phyloP scores from a whole-genome alignment of 2,329 filamentous ascomycete genomes.

The Trichophyton simii region DNA sequence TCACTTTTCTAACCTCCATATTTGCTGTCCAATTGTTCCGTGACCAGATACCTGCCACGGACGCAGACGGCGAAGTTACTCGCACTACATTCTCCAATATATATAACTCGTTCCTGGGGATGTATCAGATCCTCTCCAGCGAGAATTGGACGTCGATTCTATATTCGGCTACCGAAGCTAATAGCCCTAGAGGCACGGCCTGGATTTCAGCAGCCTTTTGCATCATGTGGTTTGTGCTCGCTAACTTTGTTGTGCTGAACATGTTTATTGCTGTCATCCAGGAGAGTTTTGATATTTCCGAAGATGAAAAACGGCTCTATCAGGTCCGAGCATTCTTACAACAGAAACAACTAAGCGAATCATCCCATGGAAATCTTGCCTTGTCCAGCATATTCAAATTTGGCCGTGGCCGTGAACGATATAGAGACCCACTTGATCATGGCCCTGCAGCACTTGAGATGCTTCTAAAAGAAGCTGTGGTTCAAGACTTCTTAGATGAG shows the following conservation, averaged over 20 bases:
- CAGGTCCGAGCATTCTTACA: slow-evolving; percentile 93
- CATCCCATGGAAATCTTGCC: slow-evolving; percentile 58
- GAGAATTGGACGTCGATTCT: slow-evolving; percentile 90
- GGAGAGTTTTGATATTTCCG: slow-evolving; percentile 96
- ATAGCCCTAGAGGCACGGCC: slow-evolving; percentile 53
- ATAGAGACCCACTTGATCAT: slow-evolving; percentile 75
- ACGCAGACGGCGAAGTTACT: slow-evolving; percentile 50
- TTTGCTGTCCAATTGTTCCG: slow-evolving; percentile 89
- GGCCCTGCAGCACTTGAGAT: slow-evolving; percentile 88
- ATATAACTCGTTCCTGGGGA: slow-evolving; percentile 90
- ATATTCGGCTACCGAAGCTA: slow-evolving; percentile 65
- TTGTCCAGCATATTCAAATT: slow-evolving; percentile 56
- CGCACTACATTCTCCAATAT: slow-evolving; percentile 75
- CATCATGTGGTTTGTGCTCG: slow-evolving; percentile 88
- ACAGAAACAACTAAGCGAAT: slow-evolving; percentile 67
- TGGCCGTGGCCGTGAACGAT: slow-evolving; percentile 49
- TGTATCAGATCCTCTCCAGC: slow-evolving; percentile 94
- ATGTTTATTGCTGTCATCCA: slow-evolving; percentile 99
- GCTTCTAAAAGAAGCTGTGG: slow-evolving; percentile 90
- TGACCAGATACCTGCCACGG: slow-evolving; percentile 60
- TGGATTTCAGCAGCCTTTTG: slow-evolving; percentile 90
- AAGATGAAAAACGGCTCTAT: slow-evolving; percentile 93
- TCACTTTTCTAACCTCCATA: slow-evolving; percentile 86
- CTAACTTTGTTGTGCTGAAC: slow-evolving; percentile 92
- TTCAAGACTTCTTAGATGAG: slow-evolving; percentile 86